phyloP scores from a whole-genome alignment of 1,284 basidiomycete species.

The Crocinoboletus sp. region DNA sequence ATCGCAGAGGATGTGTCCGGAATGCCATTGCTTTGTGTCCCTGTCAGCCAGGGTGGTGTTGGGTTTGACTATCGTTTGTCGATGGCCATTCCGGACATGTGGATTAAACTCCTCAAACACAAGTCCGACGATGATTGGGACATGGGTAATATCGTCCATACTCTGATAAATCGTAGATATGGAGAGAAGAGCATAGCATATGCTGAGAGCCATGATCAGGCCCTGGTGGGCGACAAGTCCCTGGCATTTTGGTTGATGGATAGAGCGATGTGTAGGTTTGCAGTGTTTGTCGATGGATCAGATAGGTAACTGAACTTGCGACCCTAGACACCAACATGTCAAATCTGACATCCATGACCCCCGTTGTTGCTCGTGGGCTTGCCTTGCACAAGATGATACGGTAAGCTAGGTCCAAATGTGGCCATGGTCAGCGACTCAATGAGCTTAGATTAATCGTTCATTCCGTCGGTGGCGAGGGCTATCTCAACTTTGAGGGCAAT shows the following conservation, averaged over 20 bases:
- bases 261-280: slow-evolving; percentile 89
- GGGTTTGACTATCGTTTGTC: slow-evolving; percentile 98
- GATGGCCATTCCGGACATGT: slow-evolving; percentile 99
- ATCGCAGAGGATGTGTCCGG: slow-evolving; percentile 99
- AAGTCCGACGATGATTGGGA: slow-evolving; percentile 87
- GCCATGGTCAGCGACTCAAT: slow-evolving; percentile 1
- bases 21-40: slow-evolving; percentile 91
- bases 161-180: slow-evolving; percentile 86
- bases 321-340: slow-evolving; percentile 90
- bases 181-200: slow-evolving; percentile 93
- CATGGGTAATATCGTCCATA: slow-evolving; percentile 83
- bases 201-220: slow-evolving; percentile 97
- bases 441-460: slow-evolving; percentile 77
- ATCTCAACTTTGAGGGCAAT: slow-evolving; percentile 98
- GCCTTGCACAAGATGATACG: slow-evolving; percentile 98
- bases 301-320: slow-evolving; percentile 32
- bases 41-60: slow-evolving; percentile 80
- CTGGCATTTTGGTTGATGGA: slow-evolving; percentile 99
- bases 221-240: slow-evolving; percentile 97
- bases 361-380: slow-evolving; percentile 84
- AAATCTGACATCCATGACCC: slow-evolving; percentile 81
- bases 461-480: slow-evolving; percentile 93
- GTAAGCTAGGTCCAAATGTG: slow-evolving; percentile 39
- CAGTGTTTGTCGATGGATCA: slow-evolving; percentile 17
- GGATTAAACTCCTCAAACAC: slow-evolving; percentile 99